Evolutionary conservation across 2,329 filamentous ascomycete species (phyloP).

Genomic region (Trichoderma aggressivum): DNA sequence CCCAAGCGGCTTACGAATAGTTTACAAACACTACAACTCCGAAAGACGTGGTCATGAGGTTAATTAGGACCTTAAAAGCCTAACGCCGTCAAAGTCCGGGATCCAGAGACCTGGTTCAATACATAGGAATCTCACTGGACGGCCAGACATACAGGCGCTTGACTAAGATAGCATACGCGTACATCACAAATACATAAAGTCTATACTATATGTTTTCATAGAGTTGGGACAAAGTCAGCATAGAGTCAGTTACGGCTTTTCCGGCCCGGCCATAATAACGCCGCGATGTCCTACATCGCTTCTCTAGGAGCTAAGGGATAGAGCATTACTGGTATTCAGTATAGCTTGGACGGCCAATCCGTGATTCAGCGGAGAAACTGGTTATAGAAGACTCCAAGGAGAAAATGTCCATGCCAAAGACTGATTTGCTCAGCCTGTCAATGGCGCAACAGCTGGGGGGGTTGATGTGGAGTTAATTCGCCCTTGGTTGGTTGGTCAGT

Average conservation of each 20-base stretch:
- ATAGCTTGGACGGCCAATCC: not conserved
- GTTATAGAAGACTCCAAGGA: not conserved
- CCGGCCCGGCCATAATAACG: not conserved
- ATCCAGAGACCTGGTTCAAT: not conserved
- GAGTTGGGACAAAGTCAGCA: not conserved
- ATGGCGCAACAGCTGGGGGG: not conserved
- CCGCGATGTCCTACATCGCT: not conserved
- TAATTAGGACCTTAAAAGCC: not conserved
- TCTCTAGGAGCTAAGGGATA: not conserved
- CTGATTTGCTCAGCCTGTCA: not conserved
- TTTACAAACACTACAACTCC: not conserved
- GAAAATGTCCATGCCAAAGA: not conserved
- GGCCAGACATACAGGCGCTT: too few relatives aligned
- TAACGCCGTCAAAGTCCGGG: not conserved
- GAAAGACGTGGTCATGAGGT: not conserved
- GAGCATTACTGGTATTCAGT: not conserved
- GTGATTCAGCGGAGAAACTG: not conserved
- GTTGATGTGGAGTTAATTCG: not conserved
- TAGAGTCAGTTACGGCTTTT: not conserved
- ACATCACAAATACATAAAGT: too few relatives aligned
- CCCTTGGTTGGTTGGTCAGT: not conserved
- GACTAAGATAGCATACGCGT: too few relatives aligned
- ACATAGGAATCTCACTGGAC: not conserved
- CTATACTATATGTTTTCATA: too few relatives aligned
- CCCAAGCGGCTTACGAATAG: not conserved